Base-by-base conservation (phyloP, 2,329 filamentous ascomycete genomes). In the Thielaviopsis ethacetica region DNA sequence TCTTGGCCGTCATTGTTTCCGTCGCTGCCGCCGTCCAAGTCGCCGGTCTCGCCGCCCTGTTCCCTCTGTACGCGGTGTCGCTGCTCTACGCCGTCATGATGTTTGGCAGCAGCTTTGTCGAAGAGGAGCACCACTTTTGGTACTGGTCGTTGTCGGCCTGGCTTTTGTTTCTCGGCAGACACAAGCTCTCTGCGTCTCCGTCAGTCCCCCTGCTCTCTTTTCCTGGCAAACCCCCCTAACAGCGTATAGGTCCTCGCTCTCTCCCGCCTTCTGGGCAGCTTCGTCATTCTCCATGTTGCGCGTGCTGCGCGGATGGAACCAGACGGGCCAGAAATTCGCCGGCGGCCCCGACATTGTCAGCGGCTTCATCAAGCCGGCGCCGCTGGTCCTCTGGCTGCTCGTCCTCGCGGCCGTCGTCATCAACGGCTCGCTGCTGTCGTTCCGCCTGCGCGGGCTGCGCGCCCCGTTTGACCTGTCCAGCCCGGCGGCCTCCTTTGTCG, bases 71-170 rank as follows among this genome's bases (percentile, higher is more conserved):
- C 3, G 62, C 77, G 1, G 73, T 83, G 30, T 79, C 79, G 0
- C 54, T 83, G 0, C 70, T 79, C 0, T 95, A 97, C 67, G 83
- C 84, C 1, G 69, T 81, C 44, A 94, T 96, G 82, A 97, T 97
- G 91, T 97, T 97, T 71, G 91, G 91, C 10, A 95, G 88, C 68
- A 97, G 91, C 67, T 98, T 93, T 69, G 89, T 98, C 1, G 93
- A 98, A 70, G 93, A 98, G 71, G 93, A 98, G 69, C 93, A 98
- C 55, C 89, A 97, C 64, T 96, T 95, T 68, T 98, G 93, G 93
- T 97, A 98, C 71, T 97, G 91, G 90, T 72, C 82, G 1, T 80
- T 85, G 0, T 83, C 85, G 0, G 79, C 81, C 6, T 94, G 87
- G 87, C 67, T 86, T 34, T 71, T 75, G 1, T 73, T 76, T 30